These are phyloP conservation scores for Tetrahymena borealis DNA, from an alignment of 73 alveolate genomes.

Conservation along the genomic window DNA sequence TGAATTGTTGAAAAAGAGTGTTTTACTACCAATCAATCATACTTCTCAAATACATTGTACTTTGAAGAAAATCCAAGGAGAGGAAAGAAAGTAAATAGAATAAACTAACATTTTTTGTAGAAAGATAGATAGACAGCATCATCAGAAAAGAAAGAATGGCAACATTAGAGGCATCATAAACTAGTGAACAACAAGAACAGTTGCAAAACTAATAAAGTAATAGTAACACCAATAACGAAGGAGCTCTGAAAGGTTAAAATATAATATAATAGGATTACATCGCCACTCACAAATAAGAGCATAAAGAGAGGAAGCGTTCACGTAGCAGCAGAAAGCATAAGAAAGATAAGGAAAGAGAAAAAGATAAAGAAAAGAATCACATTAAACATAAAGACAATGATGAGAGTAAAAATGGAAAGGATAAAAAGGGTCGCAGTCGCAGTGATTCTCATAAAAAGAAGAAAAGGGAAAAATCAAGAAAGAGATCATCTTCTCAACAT, in stretches of 20 bases:
- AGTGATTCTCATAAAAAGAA: neutral
- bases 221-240: constrained; percentile 2
- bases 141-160: neutral
- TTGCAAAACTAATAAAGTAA: neutral
- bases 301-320: neutral
- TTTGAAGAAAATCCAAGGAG: too few species aligned
- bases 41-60: too few species aligned
- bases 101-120: neutral
- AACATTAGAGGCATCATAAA: neutral
- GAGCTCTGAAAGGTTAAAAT: constrained; percentile 2
- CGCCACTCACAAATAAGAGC: neutral
- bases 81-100: too few species aligned
- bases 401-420: neutral
- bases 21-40: too few species aligned
- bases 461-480: neutral
- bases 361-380: neutral
- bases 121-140: neutral
- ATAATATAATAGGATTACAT: neutral
- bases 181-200: neutral
- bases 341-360: neutral
- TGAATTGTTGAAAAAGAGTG: neutral
- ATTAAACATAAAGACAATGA: too few species aligned
- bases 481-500: neutral
- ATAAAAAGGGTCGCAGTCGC: neutral
- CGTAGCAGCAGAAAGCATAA: neutral